A percentile compares a stretch with the other conserved stretches of the same genome.
Conservation (phyloP, 257 asterid genomes). For the Phtheirospermum japonicum region DNA sequence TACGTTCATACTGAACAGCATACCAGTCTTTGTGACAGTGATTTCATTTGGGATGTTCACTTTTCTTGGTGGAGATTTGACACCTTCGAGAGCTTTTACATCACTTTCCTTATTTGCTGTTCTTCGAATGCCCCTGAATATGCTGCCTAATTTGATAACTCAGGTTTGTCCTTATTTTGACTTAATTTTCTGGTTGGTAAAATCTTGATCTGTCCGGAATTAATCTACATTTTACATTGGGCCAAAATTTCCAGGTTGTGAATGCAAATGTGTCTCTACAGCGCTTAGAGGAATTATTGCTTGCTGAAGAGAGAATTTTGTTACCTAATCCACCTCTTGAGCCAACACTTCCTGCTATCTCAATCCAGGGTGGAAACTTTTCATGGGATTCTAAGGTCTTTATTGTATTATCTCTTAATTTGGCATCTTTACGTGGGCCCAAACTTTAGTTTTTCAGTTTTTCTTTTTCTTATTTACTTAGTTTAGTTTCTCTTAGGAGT, state of each 20-base stretch:
- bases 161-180: slow-evolving; percentile 52
- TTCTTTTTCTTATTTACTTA: too few species aligned
- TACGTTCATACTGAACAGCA: slow-evolving; percentile 72
- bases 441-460: too few species aligned
- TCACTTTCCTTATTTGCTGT: slow-evolving; percentile 78
- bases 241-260: slow-evolving; percentile 57
- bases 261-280: slow-evolving; percentile 83
- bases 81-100: slow-evolving; percentile 91
- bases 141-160: slow-evolving; percentile 87
- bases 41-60: slow-evolving; percentile 79
- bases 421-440: too few species aligned
- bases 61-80: slow-evolving; percentile 76
- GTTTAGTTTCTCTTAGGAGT: too few species aligned
- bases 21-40: slow-evolving; percentile 83
- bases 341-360: slow-evolving; percentile 67
- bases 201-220: slow-evolving; percentile 3
- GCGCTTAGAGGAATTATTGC: slow-evolving; percentile 76
- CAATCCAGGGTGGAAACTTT: slow-evolving; percentile 64
- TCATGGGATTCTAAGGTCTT: slow-evolving; percentile 84
- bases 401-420: background rate
- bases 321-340: slow-evolving; percentile 77
- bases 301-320: slow-evolving; percentile 76
- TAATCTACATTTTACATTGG: slow-evolving; percentile 10
- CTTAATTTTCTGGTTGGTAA: slow-evolving; percentile 8
- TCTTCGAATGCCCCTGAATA: slow-evolving; percentile 65